Conservation (phyloP, 345 rosid species). For the Citrus sp. region DNA sequence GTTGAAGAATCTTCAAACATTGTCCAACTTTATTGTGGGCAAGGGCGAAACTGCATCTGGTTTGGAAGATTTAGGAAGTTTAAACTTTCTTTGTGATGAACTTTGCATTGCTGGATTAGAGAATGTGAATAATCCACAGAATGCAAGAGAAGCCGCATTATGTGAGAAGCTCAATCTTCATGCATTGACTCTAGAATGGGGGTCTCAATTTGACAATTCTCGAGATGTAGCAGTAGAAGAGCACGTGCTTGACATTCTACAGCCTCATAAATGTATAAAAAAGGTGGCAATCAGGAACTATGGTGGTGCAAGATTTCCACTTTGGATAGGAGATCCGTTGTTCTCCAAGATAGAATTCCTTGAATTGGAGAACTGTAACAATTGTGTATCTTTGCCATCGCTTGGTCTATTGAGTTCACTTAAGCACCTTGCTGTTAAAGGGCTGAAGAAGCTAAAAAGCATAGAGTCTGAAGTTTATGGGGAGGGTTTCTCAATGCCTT, state of each 20-base stretch:
- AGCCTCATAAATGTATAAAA: neutral
- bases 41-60: neutral
- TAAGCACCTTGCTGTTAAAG: too few species aligned
- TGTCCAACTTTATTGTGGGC: conserved; percentile 25
- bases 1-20: neutral
- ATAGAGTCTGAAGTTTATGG: too few species aligned
- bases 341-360: too few species aligned
- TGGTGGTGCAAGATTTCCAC: too few species aligned
- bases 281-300: too few species aligned
- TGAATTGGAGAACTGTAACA: too few species aligned
- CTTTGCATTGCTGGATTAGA: conserved; percentile 18
- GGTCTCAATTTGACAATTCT: neutral
- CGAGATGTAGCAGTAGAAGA: neutral
- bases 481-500: neutral
- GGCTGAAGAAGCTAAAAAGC: too few species aligned
- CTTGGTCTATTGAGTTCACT: too few species aligned
- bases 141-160: neutral
- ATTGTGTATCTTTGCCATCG: too few species aligned
- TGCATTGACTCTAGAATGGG: neutral
- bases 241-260: neutral
- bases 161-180: neutral
- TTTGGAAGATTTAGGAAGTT: conserved; percentile 19
- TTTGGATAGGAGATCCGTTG: too few species aligned
- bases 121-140: neutral
- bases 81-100: conserved; percentile 19